Percentiles rank a stretch among this genome's conserved stretches.
phyloP scores from a whole-genome alignment of 1,284 basidiomycete genomes.

The Xerocomus minutiporus region DNA sequence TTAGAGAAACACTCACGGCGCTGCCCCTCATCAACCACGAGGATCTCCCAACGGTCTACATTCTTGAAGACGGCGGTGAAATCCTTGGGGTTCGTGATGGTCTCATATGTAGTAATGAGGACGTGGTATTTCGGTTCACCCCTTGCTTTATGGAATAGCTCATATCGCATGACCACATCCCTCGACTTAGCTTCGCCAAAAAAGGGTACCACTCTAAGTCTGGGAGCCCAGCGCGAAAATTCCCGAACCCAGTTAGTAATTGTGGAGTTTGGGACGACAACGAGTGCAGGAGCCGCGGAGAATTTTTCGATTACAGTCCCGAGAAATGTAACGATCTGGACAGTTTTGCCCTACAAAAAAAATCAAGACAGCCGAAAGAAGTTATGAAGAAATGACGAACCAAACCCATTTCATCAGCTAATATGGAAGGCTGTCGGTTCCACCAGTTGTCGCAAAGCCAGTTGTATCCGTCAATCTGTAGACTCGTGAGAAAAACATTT shows the following conservation, averaged over 20 bases:
- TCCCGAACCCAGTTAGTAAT: slow-evolving; percentile 86
- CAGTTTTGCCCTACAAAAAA: slow-evolving; percentile 75
- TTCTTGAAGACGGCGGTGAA: slow-evolving; percentile 72
- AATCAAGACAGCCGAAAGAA: slow-evolving; percentile 6
- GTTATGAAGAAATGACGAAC: slow-evolving; percentile 37
- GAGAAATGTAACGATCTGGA: slow-evolving; percentile 86
- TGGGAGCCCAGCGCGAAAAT: slow-evolving; percentile 89
- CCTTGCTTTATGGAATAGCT: slow-evolving; percentile 62
- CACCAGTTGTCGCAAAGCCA: slow-evolving; percentile 92
- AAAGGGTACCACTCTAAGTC: slow-evolving; percentile 77
- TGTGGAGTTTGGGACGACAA: slow-evolving; percentile 94
- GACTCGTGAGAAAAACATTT: slow-evolving; percentile 7
- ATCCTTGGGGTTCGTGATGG: slow-evolving; percentile 61
- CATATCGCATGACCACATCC: slow-evolving; percentile 78
- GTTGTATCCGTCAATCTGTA: slow-evolving; percentile 84
- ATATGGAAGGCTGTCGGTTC: slow-evolving; percentile 81
- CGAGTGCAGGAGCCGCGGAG: slow-evolving; percentile 71
- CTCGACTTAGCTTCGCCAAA: slow-evolving; percentile 76
- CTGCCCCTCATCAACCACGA: slow-evolving; percentile 93
- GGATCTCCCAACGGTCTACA: slow-evolving; percentile 85
- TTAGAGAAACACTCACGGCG: slow-evolving; percentile 52
- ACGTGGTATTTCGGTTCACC: slow-evolving; percentile 75
- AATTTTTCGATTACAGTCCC: slow-evolving; percentile 67
- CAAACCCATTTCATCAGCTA: slow-evolving; percentile 98
- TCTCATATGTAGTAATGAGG: slow-evolving; percentile 87